Conservation (phyloP, 2,329 filamentous ascomycete species). For the Chaetomium sp. region DNA sequence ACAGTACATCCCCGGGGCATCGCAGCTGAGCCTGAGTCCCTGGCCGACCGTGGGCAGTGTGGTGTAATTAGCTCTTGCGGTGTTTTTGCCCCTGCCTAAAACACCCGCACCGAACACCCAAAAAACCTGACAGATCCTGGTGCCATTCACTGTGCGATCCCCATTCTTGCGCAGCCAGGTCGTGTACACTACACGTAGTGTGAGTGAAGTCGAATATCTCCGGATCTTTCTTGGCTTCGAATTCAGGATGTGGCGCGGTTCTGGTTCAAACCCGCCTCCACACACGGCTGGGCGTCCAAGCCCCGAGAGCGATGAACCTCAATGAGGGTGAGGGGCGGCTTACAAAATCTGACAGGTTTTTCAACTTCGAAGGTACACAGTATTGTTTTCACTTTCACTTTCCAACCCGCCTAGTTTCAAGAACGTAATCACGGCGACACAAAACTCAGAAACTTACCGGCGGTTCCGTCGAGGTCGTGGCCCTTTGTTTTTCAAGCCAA, state of each 20-base stretch:
- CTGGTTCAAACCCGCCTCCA: neutral
- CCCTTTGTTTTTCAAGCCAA: too few species aligned
- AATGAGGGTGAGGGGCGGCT: too few species aligned
- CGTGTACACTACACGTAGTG: neutral
- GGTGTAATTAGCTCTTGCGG: too few species aligned
- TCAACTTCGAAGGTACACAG: neutral
- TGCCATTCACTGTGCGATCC: neutral
- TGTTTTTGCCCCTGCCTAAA: too few species aligned
- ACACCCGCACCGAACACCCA: neutral
- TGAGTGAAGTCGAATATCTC: constrained; percentile 1
- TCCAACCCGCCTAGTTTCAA: too few species aligned
- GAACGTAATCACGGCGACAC: too few species aligned
- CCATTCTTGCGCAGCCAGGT: neutral
- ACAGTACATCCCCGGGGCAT: too few species aligned
- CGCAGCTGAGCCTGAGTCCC: too few species aligned
- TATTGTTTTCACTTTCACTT: neutral
- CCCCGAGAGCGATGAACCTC: neutral
- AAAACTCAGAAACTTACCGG: neutral
- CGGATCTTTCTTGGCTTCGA: constrained; percentile 1
- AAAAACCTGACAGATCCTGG: neutral
- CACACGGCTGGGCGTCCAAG: constrained; percentile 3
- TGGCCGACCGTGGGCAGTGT: too few species aligned
- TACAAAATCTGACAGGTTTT: neutral
- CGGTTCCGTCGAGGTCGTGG: neutral
- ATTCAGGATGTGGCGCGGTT: constrained; percentile 8